A percentile compares a stretch with the other conserved stretches of the same genome.
phyloP scores from a whole-genome alignment of 2,329 filamentous ascomycete species.

The Pseudogymnoascus sp. region DNA sequence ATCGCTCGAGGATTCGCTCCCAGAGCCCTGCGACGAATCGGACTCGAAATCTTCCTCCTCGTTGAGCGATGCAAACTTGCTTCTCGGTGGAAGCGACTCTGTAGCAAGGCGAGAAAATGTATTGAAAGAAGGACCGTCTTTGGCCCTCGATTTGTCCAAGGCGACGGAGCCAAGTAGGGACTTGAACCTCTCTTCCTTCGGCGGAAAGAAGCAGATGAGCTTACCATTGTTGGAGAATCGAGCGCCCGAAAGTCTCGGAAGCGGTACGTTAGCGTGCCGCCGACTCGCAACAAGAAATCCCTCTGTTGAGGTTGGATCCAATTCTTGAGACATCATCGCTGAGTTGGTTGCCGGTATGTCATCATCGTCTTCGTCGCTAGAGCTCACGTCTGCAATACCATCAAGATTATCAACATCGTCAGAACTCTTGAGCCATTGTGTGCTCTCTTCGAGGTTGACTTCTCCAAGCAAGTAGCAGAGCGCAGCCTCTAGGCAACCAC shows the following conservation, averaged over 20 bases:
- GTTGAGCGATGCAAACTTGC: conserved; percentile 27
- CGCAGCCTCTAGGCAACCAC: conserved; percentile 55
- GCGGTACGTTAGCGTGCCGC: conserved; percentile 46
- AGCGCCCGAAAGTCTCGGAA: conserved; percentile 52
- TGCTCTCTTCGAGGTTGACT: conserved; percentile 52
- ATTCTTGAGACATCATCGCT: conserved; percentile 55
- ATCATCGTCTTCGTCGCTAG: conserved; percentile 71
- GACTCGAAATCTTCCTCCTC: conserved; percentile 31
- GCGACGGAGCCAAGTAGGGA: conserved; percentile 41
- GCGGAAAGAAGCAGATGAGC: conserved; percentile 62
- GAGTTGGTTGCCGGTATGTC: conserved; percentile 29
- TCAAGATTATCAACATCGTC: conserved; percentile 52
- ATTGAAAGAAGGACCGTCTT: conserved; percentile 51
- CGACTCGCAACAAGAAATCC: conserved; percentile 46
- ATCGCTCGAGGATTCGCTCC: conserved; percentile 27
- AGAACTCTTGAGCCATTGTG: conserved; percentile 53
- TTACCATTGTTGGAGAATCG: conserved; percentile 56
- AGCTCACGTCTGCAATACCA: conserved; percentile 65
- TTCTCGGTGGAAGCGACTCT: conserved; percentile 39
- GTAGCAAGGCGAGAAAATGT: conserved; percentile 54
- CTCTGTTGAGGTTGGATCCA: conserved; percentile 46
- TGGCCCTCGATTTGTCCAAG: conserved; percentile 38
- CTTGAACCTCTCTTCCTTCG: conserved; percentile 51
- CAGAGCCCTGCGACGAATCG: conserved; percentile 29
- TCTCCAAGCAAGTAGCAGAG: conserved; percentile 59